Evolutionary conservation across 495 filamentous ascomycete species (phyloP).

Genomic region (Physcia stellaris): DNA sequence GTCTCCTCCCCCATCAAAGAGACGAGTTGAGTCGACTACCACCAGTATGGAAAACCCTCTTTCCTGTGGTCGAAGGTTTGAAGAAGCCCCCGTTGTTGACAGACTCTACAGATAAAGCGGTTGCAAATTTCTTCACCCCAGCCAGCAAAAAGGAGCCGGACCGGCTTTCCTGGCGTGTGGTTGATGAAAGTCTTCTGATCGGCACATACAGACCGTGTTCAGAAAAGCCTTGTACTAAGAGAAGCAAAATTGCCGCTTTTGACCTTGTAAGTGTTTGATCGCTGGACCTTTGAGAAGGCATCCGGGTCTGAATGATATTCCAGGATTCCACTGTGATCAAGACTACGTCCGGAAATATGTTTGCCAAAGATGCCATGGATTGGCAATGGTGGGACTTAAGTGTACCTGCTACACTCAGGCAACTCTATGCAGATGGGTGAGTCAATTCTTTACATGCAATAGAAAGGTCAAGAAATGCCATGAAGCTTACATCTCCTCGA

Average conservation of each 20-base stretch:
- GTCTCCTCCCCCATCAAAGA: slow-evolving; percentile 28
- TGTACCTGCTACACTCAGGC: slow-evolving; percentile 50
- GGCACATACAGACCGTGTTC: slow-evolving; percentile 47
- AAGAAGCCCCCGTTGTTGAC: neutral
- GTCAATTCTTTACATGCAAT: slow-evolving; percentile 7
- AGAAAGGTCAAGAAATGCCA: neutral
- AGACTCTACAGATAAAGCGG: slow-evolving; percentile 39
- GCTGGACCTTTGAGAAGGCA: neutral
- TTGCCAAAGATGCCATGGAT: slow-evolving; percentile 53
- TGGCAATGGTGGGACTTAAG: slow-evolving; percentile 89
- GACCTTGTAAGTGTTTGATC: slow-evolving; percentile 53
- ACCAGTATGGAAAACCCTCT: slow-evolving; percentile 48
- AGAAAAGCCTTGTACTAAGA: slow-evolving; percentile 17
- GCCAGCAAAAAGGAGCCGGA: slow-evolving; percentile 73
- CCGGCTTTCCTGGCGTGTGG: slow-evolving; percentile 55
- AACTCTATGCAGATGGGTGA: slow-evolving; percentile 60
- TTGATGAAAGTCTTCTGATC: slow-evolving; percentile 60
- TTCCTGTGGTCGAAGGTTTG: neutral
- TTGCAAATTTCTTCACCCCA: slow-evolving; percentile 83
- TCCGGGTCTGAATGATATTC: neutral
- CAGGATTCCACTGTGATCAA: slow-evolving; percentile 81
- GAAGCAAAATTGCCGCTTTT: slow-evolving; percentile 69
- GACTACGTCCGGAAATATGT: slow-evolving; percentile 67
- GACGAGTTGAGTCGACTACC: slow-evolving; percentile 56
- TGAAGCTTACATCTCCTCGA: neutral